Conservation (phyloP, 257 asterid species). For the Solanum medicagineum region DNA sequence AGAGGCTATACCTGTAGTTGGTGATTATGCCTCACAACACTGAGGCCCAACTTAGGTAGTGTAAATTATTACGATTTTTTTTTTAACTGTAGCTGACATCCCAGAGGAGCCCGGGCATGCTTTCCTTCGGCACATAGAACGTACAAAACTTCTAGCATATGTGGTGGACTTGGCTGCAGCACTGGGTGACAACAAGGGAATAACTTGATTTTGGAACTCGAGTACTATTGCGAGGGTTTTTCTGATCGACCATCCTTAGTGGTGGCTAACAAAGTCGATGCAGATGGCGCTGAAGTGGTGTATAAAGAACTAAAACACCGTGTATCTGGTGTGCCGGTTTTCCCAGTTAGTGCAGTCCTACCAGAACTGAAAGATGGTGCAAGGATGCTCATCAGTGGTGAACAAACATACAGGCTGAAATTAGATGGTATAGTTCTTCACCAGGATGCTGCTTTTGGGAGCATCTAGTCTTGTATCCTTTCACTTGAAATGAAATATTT, state of each 20-base stretch:
- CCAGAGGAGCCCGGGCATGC: conserved; percentile 97
- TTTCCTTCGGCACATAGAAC: conserved; percentile 80
- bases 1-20: conserved; percentile 72
- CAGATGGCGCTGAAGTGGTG: conserved; percentile 64
- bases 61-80: conserved; percentile 50
- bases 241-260: conserved; percentile 57
- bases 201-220: conserved; percentile 62
- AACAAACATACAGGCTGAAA: conserved; percentile 20
- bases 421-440: conserved; percentile 36
- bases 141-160: conserved; percentile 75
- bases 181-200: conserved; percentile 50
- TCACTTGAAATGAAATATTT: background rate
- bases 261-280: conserved; percentile 85
- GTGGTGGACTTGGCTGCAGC: conserved; percentile 72
- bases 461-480: background rate
- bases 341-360: conserved; percentile 84
- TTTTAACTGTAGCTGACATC: conserved; percentile 82
- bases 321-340: conserved; percentile 45
- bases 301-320: conserved; percentile 53
- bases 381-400: conserved; percentile 56
- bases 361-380: conserved; percentile 60
- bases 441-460: background rate
- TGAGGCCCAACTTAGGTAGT: conserved; percentile 84
- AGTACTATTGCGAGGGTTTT: conserved; percentile 55
- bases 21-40: conserved; percentile 93